A percentile compares a stretch with the other conserved stretches of the same genome.
These are phyloP conservation scores for Pleurotus platypus DNA, from an alignment of 768 basidiomycete genomes.

Conservation along the genomic window DNA sequence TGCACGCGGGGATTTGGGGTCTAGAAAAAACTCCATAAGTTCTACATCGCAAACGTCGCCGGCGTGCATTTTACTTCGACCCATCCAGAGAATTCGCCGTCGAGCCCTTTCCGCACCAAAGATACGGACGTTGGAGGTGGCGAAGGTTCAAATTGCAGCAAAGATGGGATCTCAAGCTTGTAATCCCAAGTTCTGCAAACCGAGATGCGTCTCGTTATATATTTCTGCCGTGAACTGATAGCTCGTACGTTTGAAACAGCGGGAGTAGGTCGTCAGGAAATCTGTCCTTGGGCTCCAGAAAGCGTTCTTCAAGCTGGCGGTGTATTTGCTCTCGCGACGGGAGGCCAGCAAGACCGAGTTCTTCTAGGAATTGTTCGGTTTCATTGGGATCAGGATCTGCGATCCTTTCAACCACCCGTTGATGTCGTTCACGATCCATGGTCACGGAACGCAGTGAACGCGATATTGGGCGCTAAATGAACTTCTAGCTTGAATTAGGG, in stretches of 20 bases:
- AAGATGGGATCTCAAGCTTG: slow-evolving; percentile 53
- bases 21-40: slow-evolving; percentile 28
- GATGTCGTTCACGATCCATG: slow-evolving; percentile 31
- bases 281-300: slow-evolving; percentile 64
- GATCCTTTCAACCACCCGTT: slow-evolving; percentile 42
- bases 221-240: slow-evolving; percentile 6
- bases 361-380: slow-evolving; percentile 41
- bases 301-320: slow-evolving; percentile 67
- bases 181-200: slow-evolving; percentile 68
- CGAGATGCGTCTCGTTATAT: slow-evolving; percentile 11
- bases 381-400: slow-evolving; percentile 38
- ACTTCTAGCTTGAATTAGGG: background rate
- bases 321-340: slow-evolving; percentile 61
- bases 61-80: slow-evolving; percentile 49
- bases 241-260: slow-evolving; percentile 77
- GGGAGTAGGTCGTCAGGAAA: slow-evolving; percentile 74
- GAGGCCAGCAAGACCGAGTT: slow-evolving; percentile 53
- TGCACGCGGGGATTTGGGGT: slow-evolving; percentile 48
- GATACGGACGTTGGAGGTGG: slow-evolving; percentile 71
- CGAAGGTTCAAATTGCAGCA: slow-evolving; percentile 64
- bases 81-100: slow-evolving; percentile 80
- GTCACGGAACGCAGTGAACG: background rate
- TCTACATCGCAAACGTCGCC: background rate
- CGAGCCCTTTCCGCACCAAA: slow-evolving; percentile 75
- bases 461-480: background rate